phyloP scores from a whole-genome alignment of 2,329 filamentous ascomycete genomes.

The Hymenotorrendiella dingleyae region DNA sequence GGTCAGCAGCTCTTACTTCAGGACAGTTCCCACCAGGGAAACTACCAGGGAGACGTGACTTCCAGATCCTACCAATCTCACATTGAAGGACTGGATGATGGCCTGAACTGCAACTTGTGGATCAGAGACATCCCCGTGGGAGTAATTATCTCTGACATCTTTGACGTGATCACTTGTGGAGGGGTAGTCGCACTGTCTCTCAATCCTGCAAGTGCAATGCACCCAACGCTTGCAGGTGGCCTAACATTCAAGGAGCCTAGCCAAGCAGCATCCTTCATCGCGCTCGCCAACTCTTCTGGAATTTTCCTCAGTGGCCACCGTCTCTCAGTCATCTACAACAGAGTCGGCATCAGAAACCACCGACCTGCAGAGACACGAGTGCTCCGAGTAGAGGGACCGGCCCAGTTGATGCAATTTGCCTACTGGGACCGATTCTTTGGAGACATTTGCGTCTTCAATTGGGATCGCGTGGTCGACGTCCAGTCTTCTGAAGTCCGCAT shows the following conservation, averaged over 20 bases:
- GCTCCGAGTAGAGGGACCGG: constrained; percentile 6
- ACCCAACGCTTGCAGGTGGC: not conserved
- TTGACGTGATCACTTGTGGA: not conserved
- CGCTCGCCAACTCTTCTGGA: not conserved
- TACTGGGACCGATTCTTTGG: not conserved
- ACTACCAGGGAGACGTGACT: no score
- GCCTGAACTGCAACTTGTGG: constrained; percentile 1
- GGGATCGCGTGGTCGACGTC: no score
- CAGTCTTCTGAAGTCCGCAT: no score
- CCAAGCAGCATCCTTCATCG: not conserved
- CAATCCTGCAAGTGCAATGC: not conserved
- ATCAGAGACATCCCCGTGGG: not conserved
- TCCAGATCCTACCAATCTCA: no score
- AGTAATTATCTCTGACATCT: not conserved
- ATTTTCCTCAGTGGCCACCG: not conserved
- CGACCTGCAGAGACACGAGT: constrained; percentile 1
- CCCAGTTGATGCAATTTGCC: no score
- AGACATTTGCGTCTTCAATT: not conserved
- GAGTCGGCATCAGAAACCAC: not conserved
- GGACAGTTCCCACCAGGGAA: no score
- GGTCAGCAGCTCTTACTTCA: no score
- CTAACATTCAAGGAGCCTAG: not conserved
- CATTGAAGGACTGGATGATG: not conserved
- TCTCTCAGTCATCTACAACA: not conserved
- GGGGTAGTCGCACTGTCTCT: not conserved